Base-by-base conservation (phyloP, 352 stramenopile genomes). In the Detonula confervacea region DNA sequence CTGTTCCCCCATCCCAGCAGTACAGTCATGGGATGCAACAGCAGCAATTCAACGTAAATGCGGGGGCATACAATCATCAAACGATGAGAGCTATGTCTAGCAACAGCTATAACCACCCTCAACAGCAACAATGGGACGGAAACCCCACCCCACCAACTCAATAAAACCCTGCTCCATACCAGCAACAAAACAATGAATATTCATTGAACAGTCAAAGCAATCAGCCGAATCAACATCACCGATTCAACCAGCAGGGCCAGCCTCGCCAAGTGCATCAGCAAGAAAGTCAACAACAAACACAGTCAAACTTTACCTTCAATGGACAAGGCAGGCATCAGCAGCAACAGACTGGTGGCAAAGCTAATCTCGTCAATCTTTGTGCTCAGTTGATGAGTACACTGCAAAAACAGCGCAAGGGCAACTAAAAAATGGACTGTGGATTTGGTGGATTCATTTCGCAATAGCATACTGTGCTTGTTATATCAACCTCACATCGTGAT, bases 321-420 rank as follows among this genome's bases (percentile, higher is more conserved):
- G 27, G 62, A 47, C 67, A 64, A 67, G 69, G 30, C 27, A 66
- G 61, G 52, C 61, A 73, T 29, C 24, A 59, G 6, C 77, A 86
- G 27, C 68, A 80, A 44, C 67, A 70, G 68, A 49, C 62, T 60
- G 60, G 67, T 29, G 86, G 89, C 0, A 85, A 84, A 35, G 63
- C 79, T 12, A 90, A 90, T 61, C 75, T 93, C 0, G 86, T 63
- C 49, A 93, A 80, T 63, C 76, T 95, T 37, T 80, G 85, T 37
- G 81, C 86, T 27, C 90, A 95, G 63, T 77, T 95, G 54, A 77
- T 86, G 61, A 93, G 78, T 30, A 95, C 88, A 11, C 68, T 95
- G 57, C 74, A 90, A 60, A 76, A 90, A 46, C 90, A 92, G 22
- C 20, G 73, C 1, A 74, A 79, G 59, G 52, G 60, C 16, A 74